These are phyloP conservation scores for Metschnikowia continentalis DNA, from an alignment of 805 yeast species.

Conservation along the genomic window DNA sequence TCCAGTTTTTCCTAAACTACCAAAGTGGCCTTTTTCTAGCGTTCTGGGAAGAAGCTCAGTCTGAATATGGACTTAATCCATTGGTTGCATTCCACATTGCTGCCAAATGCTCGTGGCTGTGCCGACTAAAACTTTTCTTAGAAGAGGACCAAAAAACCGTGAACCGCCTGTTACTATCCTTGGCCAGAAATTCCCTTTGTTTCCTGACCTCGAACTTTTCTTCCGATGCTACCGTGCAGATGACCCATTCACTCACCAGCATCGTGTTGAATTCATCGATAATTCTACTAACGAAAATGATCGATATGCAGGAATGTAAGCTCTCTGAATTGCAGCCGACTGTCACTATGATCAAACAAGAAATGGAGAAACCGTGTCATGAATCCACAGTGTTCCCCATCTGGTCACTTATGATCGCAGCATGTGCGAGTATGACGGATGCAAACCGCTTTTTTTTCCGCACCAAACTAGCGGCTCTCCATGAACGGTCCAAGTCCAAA, in stretches of 20 bases:
- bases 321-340: conserved; percentile 3
- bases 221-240: not conserved
- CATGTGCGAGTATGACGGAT: conserved; percentile 7
- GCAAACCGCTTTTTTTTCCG: conserved; percentile 8
- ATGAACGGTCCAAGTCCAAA: conserved; percentile 7
- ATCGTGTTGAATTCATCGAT: conserved; percentile 10
- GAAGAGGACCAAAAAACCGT: not conserved
- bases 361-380: conserved; percentile 8
- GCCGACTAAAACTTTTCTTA: conserved; percentile 12
- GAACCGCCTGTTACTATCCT: conserved; percentile 5
- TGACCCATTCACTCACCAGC: conserved; percentile 11
- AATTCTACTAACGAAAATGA: conserved; percentile 11
- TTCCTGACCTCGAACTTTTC: not conserved
- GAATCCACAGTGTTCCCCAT: conserved; percentile 12
- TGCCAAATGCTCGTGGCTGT: conserved; percentile 19
- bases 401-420: conserved; percentile 16
- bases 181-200: conserved; percentile 8
- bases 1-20: conserved; percentile 8
- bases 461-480: conserved; percentile 2
- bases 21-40: conserved; percentile 5
- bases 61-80: conserved; percentile 8
- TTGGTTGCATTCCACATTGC: conserved; percentile 16
- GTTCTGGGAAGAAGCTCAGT: conserved; percentile 5
- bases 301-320: not conserved
- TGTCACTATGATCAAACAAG: conserved; percentile 8